These are phyloP conservation scores for Salvia splendens DNA, from an alignment of 257 asterid genomes.

Conservation along the genomic window DNA sequence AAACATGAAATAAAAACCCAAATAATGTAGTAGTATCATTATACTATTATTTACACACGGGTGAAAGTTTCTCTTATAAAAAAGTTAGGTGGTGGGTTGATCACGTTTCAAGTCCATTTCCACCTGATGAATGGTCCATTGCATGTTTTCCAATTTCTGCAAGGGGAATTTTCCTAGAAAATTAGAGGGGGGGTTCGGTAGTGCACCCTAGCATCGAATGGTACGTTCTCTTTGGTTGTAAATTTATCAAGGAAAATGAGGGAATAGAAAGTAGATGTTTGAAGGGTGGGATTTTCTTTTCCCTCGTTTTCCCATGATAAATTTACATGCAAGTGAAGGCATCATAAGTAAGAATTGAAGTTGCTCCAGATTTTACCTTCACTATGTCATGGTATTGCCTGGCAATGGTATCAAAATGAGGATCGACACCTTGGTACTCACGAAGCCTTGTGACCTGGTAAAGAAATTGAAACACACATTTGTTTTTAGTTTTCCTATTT, in stretches of 20 bases:
- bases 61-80: constrained; percentile 12
- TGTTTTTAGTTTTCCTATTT: constrained; percentile 8
- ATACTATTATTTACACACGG: constrained; percentile 20
- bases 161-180: constrained; percentile 5
- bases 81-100: constrained; percentile 45
- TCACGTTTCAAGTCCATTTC: constrained; percentile 94
- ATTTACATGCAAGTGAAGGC: too few relatives aligned
- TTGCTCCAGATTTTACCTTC: constrained; percentile 49
- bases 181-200: background rate
- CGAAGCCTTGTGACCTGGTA: constrained; percentile 82
- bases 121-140: constrained; percentile 96
- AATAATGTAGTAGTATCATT: constrained; percentile 13
- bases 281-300: too few relatives aligned
- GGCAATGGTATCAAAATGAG: constrained; percentile 90
- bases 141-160: constrained; percentile 96
- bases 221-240: too few relatives aligned
- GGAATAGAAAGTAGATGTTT: too few relatives aligned
- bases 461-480: constrained; percentile 25
- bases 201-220: constrained; percentile 8
- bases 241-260: too few relatives aligned
- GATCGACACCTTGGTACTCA: constrained; percentile 99
- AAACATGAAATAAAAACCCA: background rate
- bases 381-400: constrained; percentile 95
- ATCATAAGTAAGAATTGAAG: background rate
- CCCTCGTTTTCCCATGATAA: too few relatives aligned